Evolutionary conservation across 2,329 filamentous ascomycete genomes (phyloP).

Genomic region (Hypoxylon sp.): DNA sequence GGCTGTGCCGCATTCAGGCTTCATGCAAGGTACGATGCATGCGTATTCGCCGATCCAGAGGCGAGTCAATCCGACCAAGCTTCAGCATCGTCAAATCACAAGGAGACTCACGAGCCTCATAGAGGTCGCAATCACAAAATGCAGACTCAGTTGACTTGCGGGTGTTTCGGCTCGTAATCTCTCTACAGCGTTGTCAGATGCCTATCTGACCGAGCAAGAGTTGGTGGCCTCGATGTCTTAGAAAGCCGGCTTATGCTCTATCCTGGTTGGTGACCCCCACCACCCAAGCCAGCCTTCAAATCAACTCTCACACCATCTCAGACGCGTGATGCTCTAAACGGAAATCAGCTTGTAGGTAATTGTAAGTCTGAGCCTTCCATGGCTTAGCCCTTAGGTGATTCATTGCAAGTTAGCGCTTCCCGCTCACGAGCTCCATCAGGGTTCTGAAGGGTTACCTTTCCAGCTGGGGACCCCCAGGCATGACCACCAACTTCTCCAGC

Average conservation of each 20-base stretch:
- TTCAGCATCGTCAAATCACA: constrained; percentile 49
- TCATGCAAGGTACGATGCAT: constrained; percentile 52
- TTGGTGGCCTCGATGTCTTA: constrained; percentile 46
- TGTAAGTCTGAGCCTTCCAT: constrained; percentile 39
- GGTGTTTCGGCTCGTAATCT: constrained; percentile 41
- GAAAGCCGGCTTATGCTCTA: constrained; percentile 42
- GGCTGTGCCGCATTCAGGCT: constrained; percentile 36
- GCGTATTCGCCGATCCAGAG: constrained; percentile 45
- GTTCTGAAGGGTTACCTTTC: constrained; percentile 42
- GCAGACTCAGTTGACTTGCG: constrained; percentile 32
- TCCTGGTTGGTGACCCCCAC: constrained; percentile 35
- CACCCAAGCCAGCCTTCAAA: constrained; percentile 34
- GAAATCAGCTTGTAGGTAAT: constrained; percentile 42
- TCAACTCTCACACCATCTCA: constrained; percentile 46
- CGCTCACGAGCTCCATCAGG: constrained; percentile 42
- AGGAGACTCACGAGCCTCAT: constrained; percentile 49
- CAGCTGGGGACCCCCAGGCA: constrained; percentile 42
- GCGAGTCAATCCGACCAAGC: constrained; percentile 45
- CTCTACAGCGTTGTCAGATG: constrained; percentile 50
- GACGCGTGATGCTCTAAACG: constrained; percentile 44
- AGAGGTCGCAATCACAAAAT: constrained; percentile 46
- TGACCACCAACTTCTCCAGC: constrained; percentile 49
- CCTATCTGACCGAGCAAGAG: constrained; percentile 37
- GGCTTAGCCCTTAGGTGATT: constrained; percentile 40
- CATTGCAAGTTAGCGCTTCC: constrained; percentile 38